These are phyloP conservation scores for Grosmannia serpens DNA, from an alignment of 2,329 filamentous ascomycete genomes.

Conservation along the genomic window DNA sequence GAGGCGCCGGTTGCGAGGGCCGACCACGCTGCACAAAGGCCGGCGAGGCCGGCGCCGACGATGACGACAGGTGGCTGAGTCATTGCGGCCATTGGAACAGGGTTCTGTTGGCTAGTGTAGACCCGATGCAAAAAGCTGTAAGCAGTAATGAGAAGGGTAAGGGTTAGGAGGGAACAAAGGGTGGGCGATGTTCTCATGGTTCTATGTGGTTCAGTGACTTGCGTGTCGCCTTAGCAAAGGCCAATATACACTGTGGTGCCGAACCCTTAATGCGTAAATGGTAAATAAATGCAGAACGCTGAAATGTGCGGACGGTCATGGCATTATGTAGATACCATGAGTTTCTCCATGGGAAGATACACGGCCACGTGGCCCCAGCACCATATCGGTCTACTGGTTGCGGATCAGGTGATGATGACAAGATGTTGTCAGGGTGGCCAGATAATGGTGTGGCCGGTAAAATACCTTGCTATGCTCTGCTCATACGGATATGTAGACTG, in stretches of 20 bases:
- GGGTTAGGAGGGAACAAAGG: background rate
- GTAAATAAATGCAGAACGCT: no score
- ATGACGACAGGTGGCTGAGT: slow-evolving; percentile 33
- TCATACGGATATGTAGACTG: no score
- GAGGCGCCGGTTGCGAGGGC: slow-evolving; percentile 37
- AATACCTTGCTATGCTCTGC: no score
- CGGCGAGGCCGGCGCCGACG: slow-evolving; percentile 54
- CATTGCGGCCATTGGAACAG: background rate
- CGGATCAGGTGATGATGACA: background rate
- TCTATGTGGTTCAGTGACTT: background rate
- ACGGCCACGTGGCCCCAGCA: background rate
- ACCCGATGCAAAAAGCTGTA: background rate
- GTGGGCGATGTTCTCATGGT: background rate
- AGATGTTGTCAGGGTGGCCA: background rate
- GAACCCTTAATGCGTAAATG: no score
- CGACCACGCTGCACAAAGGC: slow-evolving; percentile 46
- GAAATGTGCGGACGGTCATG: background rate
- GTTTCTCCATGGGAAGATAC: background rate
- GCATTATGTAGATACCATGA: background rate
- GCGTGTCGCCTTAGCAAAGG: background rate
- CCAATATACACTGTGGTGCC: no score
- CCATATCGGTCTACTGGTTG: background rate
- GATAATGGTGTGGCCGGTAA: no score
- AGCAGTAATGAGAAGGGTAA: background rate
- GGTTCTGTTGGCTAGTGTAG: background rate